These are phyloP conservation scores for Pythium aristosporum DNA, from an alignment of 352 stramenopile species.

Conservation along the genomic window DNA sequence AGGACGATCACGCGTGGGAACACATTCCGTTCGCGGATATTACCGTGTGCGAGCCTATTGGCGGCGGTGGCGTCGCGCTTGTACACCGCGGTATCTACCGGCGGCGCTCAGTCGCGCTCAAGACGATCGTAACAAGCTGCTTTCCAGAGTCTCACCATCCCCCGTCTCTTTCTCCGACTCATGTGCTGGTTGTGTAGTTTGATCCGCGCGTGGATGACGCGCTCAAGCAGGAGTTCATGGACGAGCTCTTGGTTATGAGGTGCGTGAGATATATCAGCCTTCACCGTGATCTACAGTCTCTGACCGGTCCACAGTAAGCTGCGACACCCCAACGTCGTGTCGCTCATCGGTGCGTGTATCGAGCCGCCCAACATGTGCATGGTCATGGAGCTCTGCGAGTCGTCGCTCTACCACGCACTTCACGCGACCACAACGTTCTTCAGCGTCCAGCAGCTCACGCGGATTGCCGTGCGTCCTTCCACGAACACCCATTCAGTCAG, in stretches of 20 bases:
- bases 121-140: slow-evolving; percentile 67
- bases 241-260: slow-evolving; percentile 92
- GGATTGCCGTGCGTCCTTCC: slow-evolving; percentile 37
- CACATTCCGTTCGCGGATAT: slow-evolving; percentile 82
- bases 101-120: slow-evolving; percentile 76
- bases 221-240: slow-evolving; percentile 91
- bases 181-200: slow-evolving; percentile 43
- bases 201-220: slow-evolving; percentile 79
- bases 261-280: slow-evolving; percentile 20
- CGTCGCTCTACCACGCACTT: slow-evolving; percentile 65
- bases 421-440: slow-evolving; percentile 53
- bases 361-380: slow-evolving; percentile 80
- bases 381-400: slow-evolving; percentile 77
- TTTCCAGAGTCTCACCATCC: no score
- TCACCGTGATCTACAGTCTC: neutral
- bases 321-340: slow-evolving; percentile 73
- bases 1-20: slow-evolving; percentile 42
- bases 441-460: slow-evolving; percentile 50
- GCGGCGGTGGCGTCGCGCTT: slow-evolving; percentile 88
- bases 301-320: slow-evolving; percentile 40
- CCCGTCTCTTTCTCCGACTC: no score
- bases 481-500: neutral
- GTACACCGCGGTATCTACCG: slow-evolving; percentile 83
- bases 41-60: slow-evolving; percentile 80
- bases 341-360: slow-evolving; percentile 68